Conservation (phyloP, 768 basidiomycete species). For the Leccinum fibrillosum region DNA sequence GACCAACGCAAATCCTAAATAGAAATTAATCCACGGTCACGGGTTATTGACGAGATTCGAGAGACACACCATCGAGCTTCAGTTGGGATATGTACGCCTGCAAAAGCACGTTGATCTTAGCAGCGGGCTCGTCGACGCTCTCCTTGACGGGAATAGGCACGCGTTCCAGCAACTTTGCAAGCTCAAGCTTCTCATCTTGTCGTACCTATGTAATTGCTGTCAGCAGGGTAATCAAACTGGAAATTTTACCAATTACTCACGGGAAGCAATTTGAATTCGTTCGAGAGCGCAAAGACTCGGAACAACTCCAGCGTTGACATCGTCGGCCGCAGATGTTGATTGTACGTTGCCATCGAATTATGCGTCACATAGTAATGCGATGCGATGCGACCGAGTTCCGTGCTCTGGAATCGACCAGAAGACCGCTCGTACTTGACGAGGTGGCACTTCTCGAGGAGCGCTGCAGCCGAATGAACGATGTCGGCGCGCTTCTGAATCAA, state of each 20-base stretch:
- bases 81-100: constrained; percentile 94
- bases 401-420: constrained; percentile 88
- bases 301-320: constrained; percentile 91
- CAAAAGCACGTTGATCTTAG: constrained; percentile 95
- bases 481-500: constrained; percentile 93
- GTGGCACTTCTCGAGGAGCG: constrained; percentile 88
- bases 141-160: constrained; percentile 99
- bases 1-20: constrained; percentile 72
- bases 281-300: constrained; percentile 91
- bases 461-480: constrained; percentile 90
- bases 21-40: not conserved
- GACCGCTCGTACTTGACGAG: constrained; percentile 92
- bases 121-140: constrained; percentile 90
- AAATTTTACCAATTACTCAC: constrained; percentile 33
- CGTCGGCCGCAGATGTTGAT: constrained; percentile 84
- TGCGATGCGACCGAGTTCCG: constrained; percentile 91
- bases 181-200: constrained; percentile 83
- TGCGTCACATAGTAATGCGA: constrained; percentile 96
- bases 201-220: constrained; percentile 45
- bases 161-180: constrained; percentile 85
- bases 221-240: constrained; percentile 28
- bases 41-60: not conserved
- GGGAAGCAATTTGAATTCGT: constrained; percentile 92
- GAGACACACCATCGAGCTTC: constrained; percentile 72
- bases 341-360: constrained; percentile 94